Percentiles rank a stretch among this genome's conserved stretches.
phyloP scores from a whole-genome alignment of 2,329 filamentous ascomycete genomes.

The Lachnellula hyalina region DNA sequence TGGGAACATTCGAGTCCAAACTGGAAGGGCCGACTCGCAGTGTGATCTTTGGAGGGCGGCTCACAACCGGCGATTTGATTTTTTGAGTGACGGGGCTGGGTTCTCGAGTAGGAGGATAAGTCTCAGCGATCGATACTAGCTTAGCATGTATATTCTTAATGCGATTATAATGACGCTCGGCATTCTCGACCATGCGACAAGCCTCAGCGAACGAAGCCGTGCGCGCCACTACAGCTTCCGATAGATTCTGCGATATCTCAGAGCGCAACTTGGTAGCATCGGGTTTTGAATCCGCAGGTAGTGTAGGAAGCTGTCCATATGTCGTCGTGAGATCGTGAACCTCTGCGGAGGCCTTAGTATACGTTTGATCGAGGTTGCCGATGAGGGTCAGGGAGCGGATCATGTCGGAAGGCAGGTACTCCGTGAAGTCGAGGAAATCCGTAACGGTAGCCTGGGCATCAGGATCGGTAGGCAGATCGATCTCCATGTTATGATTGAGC shows the following conservation, averaged over 20 bases:
- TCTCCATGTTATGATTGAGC: conserved; percentile 27
- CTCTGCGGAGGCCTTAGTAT: conserved; percentile 49
- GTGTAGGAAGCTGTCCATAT: conserved; percentile 51
- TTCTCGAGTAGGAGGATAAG: conserved; percentile 48
- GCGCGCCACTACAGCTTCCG: conserved; percentile 50
- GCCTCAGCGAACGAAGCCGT: conserved; percentile 58
- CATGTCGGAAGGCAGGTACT: conserved; percentile 64
- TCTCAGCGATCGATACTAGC: conserved; percentile 54
- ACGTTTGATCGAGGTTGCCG: conserved; percentile 55
- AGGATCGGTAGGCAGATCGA: conserved; percentile 45
- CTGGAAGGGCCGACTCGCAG: conserved; percentile 39
- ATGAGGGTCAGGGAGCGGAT: conserved; percentile 61
- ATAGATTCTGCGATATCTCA: conserved; percentile 54
- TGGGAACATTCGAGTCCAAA: conserved; percentile 1
- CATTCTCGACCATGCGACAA: conserved; percentile 57
- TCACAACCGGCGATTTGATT: conserved; percentile 49
- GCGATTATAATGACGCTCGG: conserved; percentile 56
- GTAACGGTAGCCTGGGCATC: conserved; percentile 66
- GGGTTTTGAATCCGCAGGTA: conserved; percentile 43
- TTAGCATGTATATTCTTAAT: conserved; percentile 55
- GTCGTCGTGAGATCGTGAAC: conserved; percentile 51
- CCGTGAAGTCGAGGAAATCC: conserved; percentile 59
- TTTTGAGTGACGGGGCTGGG: conserved; percentile 41
- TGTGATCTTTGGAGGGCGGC: conserved; percentile 43
- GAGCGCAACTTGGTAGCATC: conserved; percentile 48